These are phyloP conservation scores for Hypomontagnella submonticulosa DNA, from an alignment of 495 filamentous ascomycete genomes.

Conservation along the genomic window DNA sequence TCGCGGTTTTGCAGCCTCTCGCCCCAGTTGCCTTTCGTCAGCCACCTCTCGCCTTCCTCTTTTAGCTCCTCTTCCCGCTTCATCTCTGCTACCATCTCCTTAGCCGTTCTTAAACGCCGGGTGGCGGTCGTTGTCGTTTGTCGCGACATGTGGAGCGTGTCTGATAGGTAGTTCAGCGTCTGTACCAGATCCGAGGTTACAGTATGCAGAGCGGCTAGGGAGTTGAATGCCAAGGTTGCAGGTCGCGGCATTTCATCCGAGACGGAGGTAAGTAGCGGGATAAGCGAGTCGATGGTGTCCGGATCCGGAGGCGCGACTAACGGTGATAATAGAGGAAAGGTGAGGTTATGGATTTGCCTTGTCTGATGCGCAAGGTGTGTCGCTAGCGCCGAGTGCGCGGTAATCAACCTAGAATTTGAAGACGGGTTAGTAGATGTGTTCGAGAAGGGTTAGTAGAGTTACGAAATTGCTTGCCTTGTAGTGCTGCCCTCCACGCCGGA, in stretches of 20 bases:
- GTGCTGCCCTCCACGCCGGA: slow-evolving; percentile 81
- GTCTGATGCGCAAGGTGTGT: slow-evolving; percentile 88
- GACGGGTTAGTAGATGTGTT: slow-evolving; percentile 34
- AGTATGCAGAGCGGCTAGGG: slow-evolving; percentile 67
- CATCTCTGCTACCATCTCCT: slow-evolving; percentile 85
- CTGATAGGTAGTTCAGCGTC: slow-evolving; percentile 85
- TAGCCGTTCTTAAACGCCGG: slow-evolving; percentile 76
- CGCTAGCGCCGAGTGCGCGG: slow-evolving; percentile 84
- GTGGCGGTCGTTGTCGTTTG: slow-evolving; percentile 85
- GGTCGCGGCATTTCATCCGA: slow-evolving; percentile 66
- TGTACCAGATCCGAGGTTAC: slow-evolving; percentile 80
- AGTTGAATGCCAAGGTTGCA: slow-evolving; percentile 65
- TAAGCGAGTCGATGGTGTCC: slow-evolving; percentile 72
- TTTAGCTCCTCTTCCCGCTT: slow-evolving; percentile 80
- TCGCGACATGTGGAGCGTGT: slow-evolving; percentile 92
- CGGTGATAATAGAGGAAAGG: slow-evolving; percentile 75
- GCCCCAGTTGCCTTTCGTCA: slow-evolving; percentile 83
- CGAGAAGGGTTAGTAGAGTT: slow-evolving; percentile 7
- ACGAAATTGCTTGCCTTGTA: slow-evolving; percentile 67
- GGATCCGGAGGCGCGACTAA: slow-evolving; percentile 61
- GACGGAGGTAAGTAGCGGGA: slow-evolving; percentile 69
- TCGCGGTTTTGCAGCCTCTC: slow-evolving; percentile 77
- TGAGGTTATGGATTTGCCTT: slow-evolving; percentile 80
- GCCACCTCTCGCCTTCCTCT: slow-evolving; percentile 83
- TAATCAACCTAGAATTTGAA: slow-evolving; percentile 72